phyloP scores from a whole-genome alignment of 1,284 basidiomycete genomes.

The Sporisorium graminicola region DNA sequence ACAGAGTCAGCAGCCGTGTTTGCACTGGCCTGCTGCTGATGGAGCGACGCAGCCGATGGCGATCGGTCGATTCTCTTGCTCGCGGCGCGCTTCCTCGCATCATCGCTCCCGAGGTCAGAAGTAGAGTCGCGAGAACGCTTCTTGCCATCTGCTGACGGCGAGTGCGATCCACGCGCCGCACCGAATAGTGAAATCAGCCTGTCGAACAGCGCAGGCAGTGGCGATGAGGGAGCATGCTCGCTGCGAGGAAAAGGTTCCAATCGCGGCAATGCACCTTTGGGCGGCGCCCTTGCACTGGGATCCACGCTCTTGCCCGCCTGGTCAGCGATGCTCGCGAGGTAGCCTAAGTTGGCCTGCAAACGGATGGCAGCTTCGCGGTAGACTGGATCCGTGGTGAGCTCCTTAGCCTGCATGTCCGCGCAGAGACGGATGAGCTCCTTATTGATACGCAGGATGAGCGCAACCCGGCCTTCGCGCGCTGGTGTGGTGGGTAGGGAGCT shows the following conservation, averaged over 20 bases:
- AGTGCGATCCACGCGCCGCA: background rate
- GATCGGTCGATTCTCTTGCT: slow-evolving; percentile 22
- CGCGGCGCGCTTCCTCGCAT: slow-evolving; percentile 21
- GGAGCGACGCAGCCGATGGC: slow-evolving; percentile 18
- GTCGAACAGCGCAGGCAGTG: slow-evolving; percentile 48
- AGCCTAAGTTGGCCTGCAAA: slow-evolving; percentile 53
- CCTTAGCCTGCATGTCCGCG: slow-evolving; percentile 46
- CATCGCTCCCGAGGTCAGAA: slow-evolving; percentile 16
- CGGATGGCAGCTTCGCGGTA: slow-evolving; percentile 54
- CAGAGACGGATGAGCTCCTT: slow-evolving; percentile 64
- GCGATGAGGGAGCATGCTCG: slow-evolving; percentile 34
- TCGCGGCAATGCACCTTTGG: slow-evolving; percentile 24
- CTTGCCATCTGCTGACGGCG: slow-evolving; percentile 22
- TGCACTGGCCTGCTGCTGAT: slow-evolving; percentile 6
- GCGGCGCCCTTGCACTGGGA: slow-evolving; percentile 7
- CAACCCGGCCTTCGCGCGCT: slow-evolving; percentile 39
- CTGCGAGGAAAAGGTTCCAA: slow-evolving; percentile 48
- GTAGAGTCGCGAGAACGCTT: slow-evolving; percentile 34
- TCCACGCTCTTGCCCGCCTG: slow-evolving; percentile 28
- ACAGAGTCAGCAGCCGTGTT: background rate
- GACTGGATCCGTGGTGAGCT: slow-evolving; percentile 36
- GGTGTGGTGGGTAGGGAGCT: slow-evolving; percentile 28
- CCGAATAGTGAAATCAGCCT: slow-evolving; percentile 35
- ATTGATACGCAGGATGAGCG: slow-evolving; percentile 58
- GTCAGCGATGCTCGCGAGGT: slow-evolving; percentile 55